Percentiles rank a stretch among this genome's conserved stretches.
Evolutionary conservation across 108 stramenopile genomes (phyloP).

Genomic region (Nitzschia palea): DNA sequence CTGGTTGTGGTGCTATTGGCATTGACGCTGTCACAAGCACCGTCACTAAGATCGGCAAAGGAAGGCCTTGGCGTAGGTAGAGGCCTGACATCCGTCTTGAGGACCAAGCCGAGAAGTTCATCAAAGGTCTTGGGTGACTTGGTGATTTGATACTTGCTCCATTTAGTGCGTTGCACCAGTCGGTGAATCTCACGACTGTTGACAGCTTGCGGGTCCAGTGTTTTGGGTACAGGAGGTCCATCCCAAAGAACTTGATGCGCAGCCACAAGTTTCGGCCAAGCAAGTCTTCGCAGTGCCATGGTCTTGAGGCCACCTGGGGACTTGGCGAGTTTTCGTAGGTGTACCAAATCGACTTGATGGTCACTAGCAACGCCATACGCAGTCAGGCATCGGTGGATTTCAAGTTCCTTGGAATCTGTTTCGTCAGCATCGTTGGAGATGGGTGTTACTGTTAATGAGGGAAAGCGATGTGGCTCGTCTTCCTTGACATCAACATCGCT

Average conservation of each 20-base stretch:
- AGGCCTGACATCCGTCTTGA: no score
- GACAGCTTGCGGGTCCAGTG: no score
- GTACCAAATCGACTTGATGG: neutral
- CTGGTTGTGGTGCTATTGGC: neutral
- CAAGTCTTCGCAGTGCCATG: neutral
- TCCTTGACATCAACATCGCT: no score
- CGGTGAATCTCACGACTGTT: neutral
- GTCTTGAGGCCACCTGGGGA: neutral
- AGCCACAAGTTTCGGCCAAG: conserved; percentile 11
- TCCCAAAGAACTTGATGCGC: conserved; percentile 4
- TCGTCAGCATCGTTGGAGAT: neutral
- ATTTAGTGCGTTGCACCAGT: neutral
- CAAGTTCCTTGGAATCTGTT: neutral
- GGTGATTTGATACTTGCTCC: conserved; percentile 1
- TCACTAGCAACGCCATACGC: neutral
- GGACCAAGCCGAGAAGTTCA: conserved; percentile 1
- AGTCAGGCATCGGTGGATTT: neutral
- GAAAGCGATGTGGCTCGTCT: no score
- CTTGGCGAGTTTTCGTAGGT: neutral
- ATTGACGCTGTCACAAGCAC: neutral
- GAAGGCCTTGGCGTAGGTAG: no score
- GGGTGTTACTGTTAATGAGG: neutral
- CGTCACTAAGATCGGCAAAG: no score
- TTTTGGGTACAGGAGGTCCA: no score
- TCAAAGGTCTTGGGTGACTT: conserved; percentile 7